Conservation (phyloP, 495 filamentous ascomycete genomes). For the Xylaria venustula region DNA sequence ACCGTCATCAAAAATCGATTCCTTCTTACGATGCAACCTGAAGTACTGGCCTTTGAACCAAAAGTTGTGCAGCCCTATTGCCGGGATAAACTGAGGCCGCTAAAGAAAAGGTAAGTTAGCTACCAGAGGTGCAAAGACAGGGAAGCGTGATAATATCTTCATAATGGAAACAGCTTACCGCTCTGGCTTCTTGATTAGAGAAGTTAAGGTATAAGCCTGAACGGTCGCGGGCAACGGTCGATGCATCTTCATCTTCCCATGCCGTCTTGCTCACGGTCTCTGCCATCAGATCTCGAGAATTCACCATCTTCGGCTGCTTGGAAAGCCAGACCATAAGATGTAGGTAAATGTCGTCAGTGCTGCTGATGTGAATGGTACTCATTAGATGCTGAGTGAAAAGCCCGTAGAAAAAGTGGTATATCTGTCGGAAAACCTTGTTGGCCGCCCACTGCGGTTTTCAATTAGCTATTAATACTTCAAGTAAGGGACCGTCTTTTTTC, state of each 20-base stretch:
- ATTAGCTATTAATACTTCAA: no score
- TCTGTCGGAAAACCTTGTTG: slow-evolving; percentile 33
- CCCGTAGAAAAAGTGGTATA: slow-evolving; percentile 23
- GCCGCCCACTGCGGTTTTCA: slow-evolving; percentile 27
- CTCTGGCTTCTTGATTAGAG: slow-evolving; percentile 40
- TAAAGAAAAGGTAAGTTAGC: slow-evolving; percentile 5
- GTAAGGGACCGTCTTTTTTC: no score
- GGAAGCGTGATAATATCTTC: background rate
- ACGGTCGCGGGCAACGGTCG: slow-evolving; percentile 31
- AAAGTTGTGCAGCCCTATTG: slow-evolving; percentile 39
- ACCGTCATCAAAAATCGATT: slow-evolving; percentile 30
- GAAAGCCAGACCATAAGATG: slow-evolving; percentile 63
- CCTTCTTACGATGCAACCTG: slow-evolving; percentile 36
- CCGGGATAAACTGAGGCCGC: slow-evolving; percentile 39
- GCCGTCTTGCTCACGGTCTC: slow-evolving; percentile 52
- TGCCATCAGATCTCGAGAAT: slow-evolving; percentile 56
- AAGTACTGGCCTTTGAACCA: slow-evolving; percentile 43
- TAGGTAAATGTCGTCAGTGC: slow-evolving; percentile 58
- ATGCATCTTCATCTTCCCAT: slow-evolving; percentile 51
- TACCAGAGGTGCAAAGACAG: background rate
- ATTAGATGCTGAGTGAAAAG: slow-evolving; percentile 48
- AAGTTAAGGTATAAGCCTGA: slow-evolving; percentile 42
- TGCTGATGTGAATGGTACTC: slow-evolving; percentile 54
- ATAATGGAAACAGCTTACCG: slow-evolving; percentile 16
- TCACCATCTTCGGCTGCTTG: slow-evolving; percentile 49